Percentiles rank a stretch among this genome's conserved stretches.
These are phyloP conservation scores for Terana coerulea DNA, from an alignment of 768 basidiomycete genomes.

Conservation along the genomic window DNA sequence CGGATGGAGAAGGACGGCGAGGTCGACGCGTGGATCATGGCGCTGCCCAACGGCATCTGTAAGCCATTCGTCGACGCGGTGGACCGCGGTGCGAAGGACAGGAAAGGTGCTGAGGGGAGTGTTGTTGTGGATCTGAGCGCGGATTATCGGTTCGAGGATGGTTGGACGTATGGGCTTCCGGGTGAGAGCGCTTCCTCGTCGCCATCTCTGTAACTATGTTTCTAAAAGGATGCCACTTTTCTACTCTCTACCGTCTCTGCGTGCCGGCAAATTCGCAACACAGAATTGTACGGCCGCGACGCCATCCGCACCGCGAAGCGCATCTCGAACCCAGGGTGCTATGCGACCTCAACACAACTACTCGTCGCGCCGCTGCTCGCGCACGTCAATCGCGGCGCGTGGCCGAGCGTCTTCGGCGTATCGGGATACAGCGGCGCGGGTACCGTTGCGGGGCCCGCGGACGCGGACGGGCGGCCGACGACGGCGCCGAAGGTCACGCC, in stretches of 20 bases:
- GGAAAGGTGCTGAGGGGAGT: constrained; percentile 48
- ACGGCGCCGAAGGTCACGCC: constrained; percentile 81
- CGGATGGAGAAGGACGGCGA: constrained; percentile 84
- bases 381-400: constrained; percentile 52
- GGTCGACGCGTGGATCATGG: constrained; percentile 99
- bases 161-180: constrained; percentile 97
- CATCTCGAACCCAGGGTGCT: constrained; percentile 98
- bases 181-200: constrained; percentile 67
- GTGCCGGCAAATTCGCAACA: constrained; percentile 4
- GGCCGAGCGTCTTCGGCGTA: constrained; percentile 86
- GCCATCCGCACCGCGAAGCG: constrained; percentile 68
- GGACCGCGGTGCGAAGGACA: constrained; percentile 65
- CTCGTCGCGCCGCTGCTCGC: constrained; percentile 86
- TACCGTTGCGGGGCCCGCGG: constrained; percentile 64
- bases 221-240: constrained; percentile 26
- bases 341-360: constrained; percentile 89
- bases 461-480: constrained; percentile 63
- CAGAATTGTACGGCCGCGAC: constrained; percentile 85
- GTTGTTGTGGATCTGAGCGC: constrained; percentile 92
- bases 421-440: constrained; percentile 97
- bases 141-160: constrained; percentile 91
- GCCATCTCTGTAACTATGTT: constrained; percentile 29
- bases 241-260: not conserved
- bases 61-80: constrained; percentile 97
- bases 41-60: constrained; percentile 94